Evolutionary conservation across 306 rosid genomes (phyloP).

Genomic region (Carpinus fangiana): DNA sequence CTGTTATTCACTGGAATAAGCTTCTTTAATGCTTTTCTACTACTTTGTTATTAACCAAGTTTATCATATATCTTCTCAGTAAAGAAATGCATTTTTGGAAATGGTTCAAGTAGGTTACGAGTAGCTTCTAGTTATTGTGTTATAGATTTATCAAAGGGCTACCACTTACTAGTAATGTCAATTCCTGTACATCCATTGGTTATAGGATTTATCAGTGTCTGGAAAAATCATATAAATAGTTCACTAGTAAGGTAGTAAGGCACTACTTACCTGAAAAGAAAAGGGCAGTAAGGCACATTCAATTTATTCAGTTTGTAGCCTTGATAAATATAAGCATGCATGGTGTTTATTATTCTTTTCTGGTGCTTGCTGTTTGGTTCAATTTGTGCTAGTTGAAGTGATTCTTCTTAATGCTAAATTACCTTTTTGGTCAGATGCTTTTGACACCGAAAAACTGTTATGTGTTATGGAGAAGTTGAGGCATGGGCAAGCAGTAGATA

Average conservation of each 20-base stretch:
- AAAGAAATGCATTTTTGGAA: not conserved
- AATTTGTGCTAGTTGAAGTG: slow-evolving; percentile 11
- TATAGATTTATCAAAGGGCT: not conserved
- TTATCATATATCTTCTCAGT: not conserved
- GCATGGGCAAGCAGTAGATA: slow-evolving; percentile 89
- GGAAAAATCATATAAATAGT: not conserved
- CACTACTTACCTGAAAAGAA: not conserved
- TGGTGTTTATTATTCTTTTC: not conserved
- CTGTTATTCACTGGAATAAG: not conserved
- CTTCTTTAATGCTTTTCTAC: not conserved
- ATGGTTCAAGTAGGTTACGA: not conserved
- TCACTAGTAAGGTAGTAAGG: not conserved
- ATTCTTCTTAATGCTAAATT: slow-evolving; percentile 27
- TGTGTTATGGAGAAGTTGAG: slow-evolving; percentile 78
- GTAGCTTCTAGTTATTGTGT: not conserved
- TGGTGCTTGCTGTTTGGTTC: slow-evolving; percentile 16
- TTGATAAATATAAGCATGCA: not conserved
- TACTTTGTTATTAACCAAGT: not conserved
- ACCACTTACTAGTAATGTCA: not conserved
- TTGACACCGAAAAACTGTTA: slow-evolving; percentile 77
- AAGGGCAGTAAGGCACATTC: not conserved
- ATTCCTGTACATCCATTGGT: not conserved
- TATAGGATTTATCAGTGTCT: not conserved
- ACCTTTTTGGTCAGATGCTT: slow-evolving; percentile 71
- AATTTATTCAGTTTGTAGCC: not conserved